Evolutionary conservation across 2,329 filamentous ascomycete species (phyloP), one percentile per base, ranked within the genome.

Genomic region (Ophiostoma sp.): DNA sequence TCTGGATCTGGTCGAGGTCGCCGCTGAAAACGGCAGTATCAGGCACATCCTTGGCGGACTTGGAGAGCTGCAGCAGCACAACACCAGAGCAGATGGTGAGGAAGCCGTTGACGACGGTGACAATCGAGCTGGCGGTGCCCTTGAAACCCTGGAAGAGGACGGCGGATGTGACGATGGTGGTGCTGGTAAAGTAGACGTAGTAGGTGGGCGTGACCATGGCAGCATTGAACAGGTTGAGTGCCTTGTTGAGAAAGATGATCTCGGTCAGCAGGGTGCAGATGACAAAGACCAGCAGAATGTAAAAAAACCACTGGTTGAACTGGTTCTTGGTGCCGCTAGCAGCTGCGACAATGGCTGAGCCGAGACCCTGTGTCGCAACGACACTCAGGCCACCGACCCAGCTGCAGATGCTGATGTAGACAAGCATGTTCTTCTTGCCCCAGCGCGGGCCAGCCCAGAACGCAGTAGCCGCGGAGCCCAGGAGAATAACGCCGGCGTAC

Each of bases 201-300:
- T 99, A 99, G 2, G 95, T 99, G 0, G 95, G 95, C 0, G 95
- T 99, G 70, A 99, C 95, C 72, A 99, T 85, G 7, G 95, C 94
- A 49, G 95, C 95, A 75, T 99, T 98, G 83, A 94, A 98, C 65
- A 99, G 79, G 76, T 99, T 98, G 68, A 98, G 84, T 5, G 95
- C 95, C 97, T 99, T 99, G 93, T 99, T 99, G 58, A 99, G 83
- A 77, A 90, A 99, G 72, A 98, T 89, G 72, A 99, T 97, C 79
- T 98, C 95, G 0, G 92, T 96, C 74, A 98, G 74, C 11, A 99
- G 81, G 0, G 95, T 98, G n/a, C 81, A 80, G 72, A 98, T 84
- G 66, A 98, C 93, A 78, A 99, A 98, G 5, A 93, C 91, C 68
- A 98, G 81, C 44, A 98, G 80, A 5, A 98, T 89, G 79, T 97